Evolutionary conservation across 1,139 yeast species (phyloP).

Genomic region (Suhomyces chickasaworum): DNA sequence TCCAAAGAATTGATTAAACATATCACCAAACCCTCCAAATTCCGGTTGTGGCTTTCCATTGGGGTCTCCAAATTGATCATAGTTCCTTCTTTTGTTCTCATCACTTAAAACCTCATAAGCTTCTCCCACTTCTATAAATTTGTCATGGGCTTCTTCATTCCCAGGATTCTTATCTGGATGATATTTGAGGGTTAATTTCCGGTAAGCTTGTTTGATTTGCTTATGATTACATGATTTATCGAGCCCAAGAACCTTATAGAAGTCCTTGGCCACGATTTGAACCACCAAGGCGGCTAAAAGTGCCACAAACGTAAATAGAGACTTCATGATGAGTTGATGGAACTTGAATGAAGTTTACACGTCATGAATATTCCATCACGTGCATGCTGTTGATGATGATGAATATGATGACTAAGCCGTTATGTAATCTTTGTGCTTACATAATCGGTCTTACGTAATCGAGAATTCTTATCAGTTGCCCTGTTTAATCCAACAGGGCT

Average conservation of each 20-base stretch:
- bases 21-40: conserved; percentile 52
- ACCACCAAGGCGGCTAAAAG: conserved; percentile 6
- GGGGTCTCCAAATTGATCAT: conserved; percentile 84
- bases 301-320: conserved; percentile 6
- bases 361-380: conserved; percentile 6
- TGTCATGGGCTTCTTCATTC: conserved; percentile 73
- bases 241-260: conserved; percentile 63
- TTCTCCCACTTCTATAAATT: conserved; percentile 87
- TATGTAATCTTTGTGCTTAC: too few species aligned
- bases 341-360: conserved; percentile 4
- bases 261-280: conserved; percentile 23
- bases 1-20: conserved; percentile 76
- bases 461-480: too few species aligned
- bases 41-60: conserved; percentile 49
- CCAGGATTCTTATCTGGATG: conserved; percentile 94
- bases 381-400: too few species aligned
- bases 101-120: conserved; percentile 90
- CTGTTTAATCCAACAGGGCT: too few species aligned
- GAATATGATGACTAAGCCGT: too few species aligned
- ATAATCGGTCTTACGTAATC: too few species aligned
- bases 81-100: conserved; percentile 66
- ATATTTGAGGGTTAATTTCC: conserved; percentile 79
- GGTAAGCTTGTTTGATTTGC: conserved; percentile 85
- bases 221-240: conserved; percentile 68
- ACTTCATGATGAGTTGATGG: conserved; percentile 6